phyloP scores from a whole-genome alignment of 1,284 basidiomycete species.

The Afroboletus lepidellus region DNA sequence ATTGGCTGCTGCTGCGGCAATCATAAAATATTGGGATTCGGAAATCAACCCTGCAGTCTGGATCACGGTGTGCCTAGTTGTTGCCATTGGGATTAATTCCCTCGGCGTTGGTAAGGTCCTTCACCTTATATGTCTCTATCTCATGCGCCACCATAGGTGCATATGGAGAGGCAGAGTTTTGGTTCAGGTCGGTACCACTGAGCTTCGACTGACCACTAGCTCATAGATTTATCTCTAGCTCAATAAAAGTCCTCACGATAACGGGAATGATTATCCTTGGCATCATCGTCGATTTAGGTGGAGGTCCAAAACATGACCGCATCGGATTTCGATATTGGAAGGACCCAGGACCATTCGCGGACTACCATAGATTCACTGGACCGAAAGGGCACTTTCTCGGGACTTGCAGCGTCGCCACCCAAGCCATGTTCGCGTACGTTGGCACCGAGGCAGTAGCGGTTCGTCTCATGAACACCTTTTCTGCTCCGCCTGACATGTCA shows the following conservation, averaged over 20 bases:
- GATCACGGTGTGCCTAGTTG: constrained; percentile 61
- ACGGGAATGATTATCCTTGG: neutral
- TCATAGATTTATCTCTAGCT: neutral
- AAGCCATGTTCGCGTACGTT: constrained; percentile 49
- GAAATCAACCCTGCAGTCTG: constrained; percentile 56
- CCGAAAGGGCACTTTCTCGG: constrained; percentile 43
- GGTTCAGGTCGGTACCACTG: constrained; percentile 34
- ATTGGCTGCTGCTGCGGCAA: constrained; percentile 59
- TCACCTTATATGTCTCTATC: neutral
- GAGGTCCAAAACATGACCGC: neutral
- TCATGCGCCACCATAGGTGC: constrained; percentile 27
- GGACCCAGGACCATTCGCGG: constrained; percentile 35
- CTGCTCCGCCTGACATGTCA: neutral
- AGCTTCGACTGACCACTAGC: neutral
- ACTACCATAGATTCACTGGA: constrained; percentile 31
- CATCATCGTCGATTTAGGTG: neutral
- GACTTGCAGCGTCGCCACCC: constrained; percentile 44
- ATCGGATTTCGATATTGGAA: neutral
- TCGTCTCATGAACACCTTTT: constrained; percentile 2
- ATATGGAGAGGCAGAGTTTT: constrained; percentile 57
- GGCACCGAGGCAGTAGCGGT: constrained; percentile 60
- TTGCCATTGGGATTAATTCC: constrained; percentile 64
- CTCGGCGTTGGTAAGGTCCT: constrained; percentile 43
- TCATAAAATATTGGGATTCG: constrained; percentile 61
- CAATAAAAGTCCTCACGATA: neutral